Percentiles rank a stretch among this genome's conserved stretches.
phyloP scores from a whole-genome alignment of 164 flowering plant species.

The Tetrastigma voinierianum region DNA sequence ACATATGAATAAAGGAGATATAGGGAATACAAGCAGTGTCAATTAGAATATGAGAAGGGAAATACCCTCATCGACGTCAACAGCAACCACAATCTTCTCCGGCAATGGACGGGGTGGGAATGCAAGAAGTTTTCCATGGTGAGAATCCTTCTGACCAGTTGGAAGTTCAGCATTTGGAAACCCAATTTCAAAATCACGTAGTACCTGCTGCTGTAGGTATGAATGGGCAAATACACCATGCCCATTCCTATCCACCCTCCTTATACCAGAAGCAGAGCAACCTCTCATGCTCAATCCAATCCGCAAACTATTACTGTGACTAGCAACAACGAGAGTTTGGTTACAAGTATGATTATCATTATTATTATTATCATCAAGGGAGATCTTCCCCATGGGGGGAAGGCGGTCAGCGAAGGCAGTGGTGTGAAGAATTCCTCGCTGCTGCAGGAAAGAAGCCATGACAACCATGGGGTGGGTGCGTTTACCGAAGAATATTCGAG shows the following conservation, averaged over 20 bases:
- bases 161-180: slow-evolving; percentile 9
- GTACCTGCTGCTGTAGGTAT: slow-evolving; percentile 27
- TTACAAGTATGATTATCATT: too few species aligned
- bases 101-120: slow-evolving; percentile 23
- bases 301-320: not conserved
- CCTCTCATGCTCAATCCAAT: slow-evolving; percentile 25
- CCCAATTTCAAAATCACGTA: slow-evolving; percentile 31
- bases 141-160: slow-evolving; percentile 19
- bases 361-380: not conserved
- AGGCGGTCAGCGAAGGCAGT: not conserved
- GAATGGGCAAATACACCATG: not conserved
- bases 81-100: slow-evolving; percentile 71
- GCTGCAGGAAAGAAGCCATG: slow-evolving; percentile 17
- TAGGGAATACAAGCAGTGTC: not conserved
- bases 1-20: too few species aligned
- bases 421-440: not conserved
- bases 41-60: not conserved
- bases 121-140: slow-evolving; percentile 38
- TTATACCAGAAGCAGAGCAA: slow-evolving; percentile 22
- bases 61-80: slow-evolving; percentile 88
- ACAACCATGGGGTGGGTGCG: slow-evolving; percentile 6
- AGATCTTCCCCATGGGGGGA: slow-evolving; percentile 5
- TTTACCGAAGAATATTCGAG: slow-evolving; percentile 11
- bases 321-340: too few species aligned
- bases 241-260: too few species aligned